Evolutionary conservation across 768 basidiomycete genomes (phyloP), one percentile per base, ranked within the genome.

Genomic region (Trametes sanguinea): DNA sequence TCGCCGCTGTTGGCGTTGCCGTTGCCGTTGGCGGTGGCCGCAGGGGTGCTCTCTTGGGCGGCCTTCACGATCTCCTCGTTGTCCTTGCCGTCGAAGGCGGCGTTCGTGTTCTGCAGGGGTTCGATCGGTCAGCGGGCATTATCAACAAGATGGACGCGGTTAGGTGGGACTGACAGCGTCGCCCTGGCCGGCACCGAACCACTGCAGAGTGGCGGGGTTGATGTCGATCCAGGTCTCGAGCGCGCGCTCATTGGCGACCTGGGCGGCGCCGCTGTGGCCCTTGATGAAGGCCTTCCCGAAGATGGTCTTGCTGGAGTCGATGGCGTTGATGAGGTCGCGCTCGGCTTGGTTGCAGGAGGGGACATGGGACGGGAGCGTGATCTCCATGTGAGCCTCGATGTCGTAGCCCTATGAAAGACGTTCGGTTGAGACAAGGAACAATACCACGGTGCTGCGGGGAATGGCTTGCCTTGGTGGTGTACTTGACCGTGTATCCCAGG

Each of bases 221-320:
- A 57, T 37, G 4, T 50, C 47, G 6, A n/a, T 9, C 55, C 55
- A 57, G 3, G 3, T 57, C 35, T 57, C 45, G 10, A 47, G 11
- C 22, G 10, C 35, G 35, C 27, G 10, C 1, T 39, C 27, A 1
- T 35, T 7, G 16, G 17, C 9, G 9, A 57, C 2, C 17, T 48
- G 46, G 11, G 4, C 2, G 1, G 46, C 45, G 13, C 55, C 55
- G 35, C 33, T 48, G 55, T 57, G 55, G 2, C 45, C 55, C 43
- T 57, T 57, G 55, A 57, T 29, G 55, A 17, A 57, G 10, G 46
- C 45, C 55, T 57, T 57, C 22, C 55, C 45, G 37, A 17, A 47
- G 22, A 48, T 6, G 32, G 9, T 46, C 43, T 29, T 43, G 17
- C 14, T 45, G 32, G 30, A 17, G 1, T 56, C 44, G 33, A 56